phyloP scores from a whole-genome alignment of 305 asterid species.

The Ilex paraguariensis region DNA sequence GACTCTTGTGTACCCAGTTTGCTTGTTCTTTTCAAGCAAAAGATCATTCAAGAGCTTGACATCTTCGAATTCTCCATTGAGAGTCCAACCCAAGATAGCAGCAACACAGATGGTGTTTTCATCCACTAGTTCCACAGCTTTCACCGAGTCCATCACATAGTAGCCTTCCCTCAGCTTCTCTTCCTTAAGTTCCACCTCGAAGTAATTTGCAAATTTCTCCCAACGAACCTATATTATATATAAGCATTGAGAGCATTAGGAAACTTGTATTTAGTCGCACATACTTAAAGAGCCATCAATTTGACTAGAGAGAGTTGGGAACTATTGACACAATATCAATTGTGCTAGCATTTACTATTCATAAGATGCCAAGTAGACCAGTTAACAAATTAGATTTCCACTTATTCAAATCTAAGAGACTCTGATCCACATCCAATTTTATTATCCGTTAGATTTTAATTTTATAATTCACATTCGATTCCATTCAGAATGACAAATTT shows the following conservation, averaged over 20 bases:
- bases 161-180: slow-evolving; percentile 45
- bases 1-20: slow-evolving; percentile 26
- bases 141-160: slow-evolving; percentile 51
- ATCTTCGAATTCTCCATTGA: slow-evolving; percentile 58
- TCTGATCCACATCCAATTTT: too few relatives aligned
- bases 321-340: too few relatives aligned
- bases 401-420: too few relatives aligned
- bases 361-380: too few relatives aligned
- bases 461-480: too few relatives aligned
- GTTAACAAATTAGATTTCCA: too few relatives aligned
- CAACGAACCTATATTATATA: slow-evolving; percentile 35
- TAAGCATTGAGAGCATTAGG: background rate
- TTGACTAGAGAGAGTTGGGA: too few relatives aligned
- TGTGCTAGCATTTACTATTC: too few relatives aligned
- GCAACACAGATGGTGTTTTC: slow-evolving; percentile 64
- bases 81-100: slow-evolving; percentile 52
- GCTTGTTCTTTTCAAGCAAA: slow-evolving; percentile 29
- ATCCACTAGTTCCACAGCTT: slow-evolving; percentile 57
- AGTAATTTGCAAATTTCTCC: slow-evolving; percentile 61
- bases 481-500: too few relatives aligned
- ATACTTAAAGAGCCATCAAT: too few relatives aligned
- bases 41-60: slow-evolving; percentile 45
- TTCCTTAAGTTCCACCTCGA: slow-evolving; percentile 54
- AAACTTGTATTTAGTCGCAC: too few relatives aligned
- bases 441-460: too few relatives aligned